A percentile compares a stretch with the other conserved stretches of the same genome.
These are phyloP conservation scores for Myxozyma neglecta DNA, from an alignment of 805 yeast genomes.

Conservation along the genomic window DNA sequence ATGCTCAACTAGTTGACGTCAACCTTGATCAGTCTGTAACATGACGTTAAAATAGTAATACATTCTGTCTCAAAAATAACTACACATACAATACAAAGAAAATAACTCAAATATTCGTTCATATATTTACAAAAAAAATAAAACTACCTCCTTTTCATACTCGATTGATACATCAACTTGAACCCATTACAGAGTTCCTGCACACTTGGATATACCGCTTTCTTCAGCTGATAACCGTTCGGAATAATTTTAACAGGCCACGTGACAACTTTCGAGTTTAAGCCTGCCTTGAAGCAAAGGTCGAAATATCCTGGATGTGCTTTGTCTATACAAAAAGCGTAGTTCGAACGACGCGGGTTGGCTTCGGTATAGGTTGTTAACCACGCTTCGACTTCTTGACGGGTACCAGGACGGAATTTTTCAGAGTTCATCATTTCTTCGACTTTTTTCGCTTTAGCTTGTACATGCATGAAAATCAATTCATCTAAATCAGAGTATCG, in stretches of 20 bases:
- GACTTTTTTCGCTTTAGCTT: conserved; percentile 76
- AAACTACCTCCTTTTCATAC: conserved; percentile 9
- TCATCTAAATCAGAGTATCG: conserved; percentile 89
- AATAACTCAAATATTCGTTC: neutral
- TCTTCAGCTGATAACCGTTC: conserved; percentile 70
- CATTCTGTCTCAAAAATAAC: neutral
- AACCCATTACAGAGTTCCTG: conserved; percentile 89
- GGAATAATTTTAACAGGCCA: conserved; percentile 93
- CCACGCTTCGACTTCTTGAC: conserved; percentile 80
- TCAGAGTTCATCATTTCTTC: conserved; percentile 84
- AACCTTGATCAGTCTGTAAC: too few species aligned
- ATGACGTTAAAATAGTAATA: too few species aligned
- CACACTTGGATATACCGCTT: conserved; percentile 86
- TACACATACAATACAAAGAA: neutral
- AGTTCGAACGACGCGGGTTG: conserved; percentile 84
- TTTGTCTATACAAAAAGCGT: conserved; percentile 87
- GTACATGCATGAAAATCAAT: conserved; percentile 81
- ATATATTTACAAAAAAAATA: neutral
- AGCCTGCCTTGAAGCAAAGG: conserved; percentile 76
- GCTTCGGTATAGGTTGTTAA: conserved; percentile 86
- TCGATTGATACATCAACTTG: conserved; percentile 53
- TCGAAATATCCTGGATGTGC: conserved; percentile 92
- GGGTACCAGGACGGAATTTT: conserved; percentile 79
- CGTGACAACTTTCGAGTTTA: conserved; percentile 52
- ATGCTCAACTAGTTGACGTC: too few species aligned